These are phyloP conservation scores for Gossypium davidsonii DNA, from an alignment of 441 rosid genomes.

Conservation along the genomic window DNA sequence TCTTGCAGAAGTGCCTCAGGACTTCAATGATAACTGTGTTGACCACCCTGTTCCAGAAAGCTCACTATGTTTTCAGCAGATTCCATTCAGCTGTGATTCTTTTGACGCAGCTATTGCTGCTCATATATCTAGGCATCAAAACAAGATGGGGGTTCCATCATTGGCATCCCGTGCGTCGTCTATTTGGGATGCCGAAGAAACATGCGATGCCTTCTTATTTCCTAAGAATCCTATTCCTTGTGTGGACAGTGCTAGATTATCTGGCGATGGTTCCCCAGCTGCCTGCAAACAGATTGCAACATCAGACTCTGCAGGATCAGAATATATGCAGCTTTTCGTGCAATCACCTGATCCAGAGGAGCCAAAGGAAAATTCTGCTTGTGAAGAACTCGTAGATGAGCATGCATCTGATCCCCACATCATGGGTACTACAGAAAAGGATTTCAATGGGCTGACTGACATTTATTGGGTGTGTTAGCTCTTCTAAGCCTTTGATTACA, in stretches of 20 bases:
- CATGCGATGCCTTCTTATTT: constrained; percentile 93
- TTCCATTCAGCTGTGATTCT: constrained; percentile 82
- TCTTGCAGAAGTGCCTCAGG: constrained; percentile 60
- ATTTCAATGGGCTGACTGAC: constrained; percentile 57
- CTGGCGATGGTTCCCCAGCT: constrained; percentile 26
- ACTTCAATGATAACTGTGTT: constrained; percentile 31
- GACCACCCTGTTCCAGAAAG: constrained; percentile 33
- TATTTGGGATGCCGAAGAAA: constrained; percentile 95
- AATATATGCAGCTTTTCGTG: constrained; percentile 9
- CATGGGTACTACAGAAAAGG: constrained; percentile 42
- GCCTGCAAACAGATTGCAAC: constrained; percentile 25
- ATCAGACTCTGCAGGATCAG: constrained; percentile 22
- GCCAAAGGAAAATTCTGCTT: constrained; percentile 26
- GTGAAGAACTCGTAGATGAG: constrained; percentile 45
- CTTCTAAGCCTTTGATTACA: background rate
- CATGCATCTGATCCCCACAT: constrained; percentile 28
- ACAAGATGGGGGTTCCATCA: constrained; percentile 40
- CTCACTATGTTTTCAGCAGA: constrained; percentile 49
- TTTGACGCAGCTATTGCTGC: constrained; percentile 98
- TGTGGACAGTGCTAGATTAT: constrained; percentile 30
- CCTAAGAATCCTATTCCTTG: constrained; percentile 29
- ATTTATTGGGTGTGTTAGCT: constrained; percentile 68
- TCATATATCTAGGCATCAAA: constrained; percentile 71
- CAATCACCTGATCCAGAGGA: constrained; percentile 32
- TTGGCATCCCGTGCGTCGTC: constrained; percentile 48